Evolutionary conservation across 768 basidiomycete genomes (phyloP).

Genomic region (Serendipita sp.): DNA sequence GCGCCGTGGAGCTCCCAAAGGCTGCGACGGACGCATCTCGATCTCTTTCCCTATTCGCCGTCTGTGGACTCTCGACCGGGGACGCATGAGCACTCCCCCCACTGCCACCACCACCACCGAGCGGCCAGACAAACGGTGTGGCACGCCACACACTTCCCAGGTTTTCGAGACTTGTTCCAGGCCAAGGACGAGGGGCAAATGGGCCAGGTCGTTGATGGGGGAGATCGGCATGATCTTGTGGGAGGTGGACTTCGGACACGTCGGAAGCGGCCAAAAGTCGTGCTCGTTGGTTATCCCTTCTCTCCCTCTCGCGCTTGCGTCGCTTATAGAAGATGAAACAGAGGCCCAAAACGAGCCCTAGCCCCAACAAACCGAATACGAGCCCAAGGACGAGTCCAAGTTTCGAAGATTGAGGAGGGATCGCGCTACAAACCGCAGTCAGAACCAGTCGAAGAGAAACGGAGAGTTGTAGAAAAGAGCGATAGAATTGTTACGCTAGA

Average conservation of each 20-base stretch:
- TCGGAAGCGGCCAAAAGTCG: not conserved
- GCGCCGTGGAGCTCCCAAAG: not conserved
- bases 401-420: not conserved
- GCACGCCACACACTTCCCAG: not conserved
- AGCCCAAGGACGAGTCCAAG: not conserved
- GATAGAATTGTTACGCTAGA: too few species aligned
- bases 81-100: not conserved
- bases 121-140: constrained; percentile 1
- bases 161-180: not conserved
- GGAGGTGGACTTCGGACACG: not conserved
- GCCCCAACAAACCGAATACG: not conserved
- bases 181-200: not conserved
- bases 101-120: not conserved
- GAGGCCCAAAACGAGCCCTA: not conserved
- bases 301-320: not conserved
- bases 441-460: not conserved
- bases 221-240: not conserved
- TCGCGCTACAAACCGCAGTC: not conserved
- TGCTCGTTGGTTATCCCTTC: constrained; percentile 4
- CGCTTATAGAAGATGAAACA: not conserved
- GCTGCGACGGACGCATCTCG: not conserved
- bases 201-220: not conserved
- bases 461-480: not conserved
- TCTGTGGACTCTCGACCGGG: not conserved
- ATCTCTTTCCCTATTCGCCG: not conserved